Evolutionary conservation across 2,329 filamentous ascomycete species (phyloP).

Genomic region (Epichloe uncinata): DNA sequence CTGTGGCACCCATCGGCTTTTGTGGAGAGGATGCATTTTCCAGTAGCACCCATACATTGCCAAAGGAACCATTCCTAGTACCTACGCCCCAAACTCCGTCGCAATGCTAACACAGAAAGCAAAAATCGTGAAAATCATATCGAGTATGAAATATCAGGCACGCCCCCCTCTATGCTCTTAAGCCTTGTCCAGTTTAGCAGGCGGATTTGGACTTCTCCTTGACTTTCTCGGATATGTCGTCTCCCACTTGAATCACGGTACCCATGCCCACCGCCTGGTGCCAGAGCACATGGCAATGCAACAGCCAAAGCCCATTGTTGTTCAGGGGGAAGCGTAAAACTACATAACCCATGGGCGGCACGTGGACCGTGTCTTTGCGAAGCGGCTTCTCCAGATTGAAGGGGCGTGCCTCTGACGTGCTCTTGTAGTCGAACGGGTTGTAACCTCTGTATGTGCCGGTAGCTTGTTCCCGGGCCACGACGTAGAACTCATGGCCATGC

Average conservation of each 20-base stretch:
- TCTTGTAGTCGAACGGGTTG: conserved; percentile 7
- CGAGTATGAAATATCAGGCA: not conserved
- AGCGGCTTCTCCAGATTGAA: conserved; percentile 13
- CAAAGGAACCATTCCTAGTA: not conserved
- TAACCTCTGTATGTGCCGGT: conserved; percentile 6
- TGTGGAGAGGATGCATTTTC: no score
- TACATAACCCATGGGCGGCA: conserved; percentile 22
- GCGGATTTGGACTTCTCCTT: not conserved
- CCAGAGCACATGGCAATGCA: conserved; percentile 25
- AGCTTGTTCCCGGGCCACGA: conserved; percentile 6
- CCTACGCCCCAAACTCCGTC: not conserved
- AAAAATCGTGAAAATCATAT: not conserved
- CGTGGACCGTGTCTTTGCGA: conserved; percentile 17
- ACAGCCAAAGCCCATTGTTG: conserved; percentile 24
- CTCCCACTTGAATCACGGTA: conserved; percentile 7
- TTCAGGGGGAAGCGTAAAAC: conserved; percentile 21
- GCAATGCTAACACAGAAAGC: not conserved
- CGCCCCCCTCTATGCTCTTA: not conserved
- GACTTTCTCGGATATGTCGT: conserved; percentile 1
- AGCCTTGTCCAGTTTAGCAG: not conserved
- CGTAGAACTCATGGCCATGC: conserved; percentile 11
- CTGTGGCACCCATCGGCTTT: no score
- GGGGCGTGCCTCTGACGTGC: not conserved
- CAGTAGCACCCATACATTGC: not conserved
- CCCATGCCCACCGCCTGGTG: conserved; percentile 23